Conservation (phyloP, 192 early-diverging fungal species). For the Chytriomyces hyalinus region DNA sequence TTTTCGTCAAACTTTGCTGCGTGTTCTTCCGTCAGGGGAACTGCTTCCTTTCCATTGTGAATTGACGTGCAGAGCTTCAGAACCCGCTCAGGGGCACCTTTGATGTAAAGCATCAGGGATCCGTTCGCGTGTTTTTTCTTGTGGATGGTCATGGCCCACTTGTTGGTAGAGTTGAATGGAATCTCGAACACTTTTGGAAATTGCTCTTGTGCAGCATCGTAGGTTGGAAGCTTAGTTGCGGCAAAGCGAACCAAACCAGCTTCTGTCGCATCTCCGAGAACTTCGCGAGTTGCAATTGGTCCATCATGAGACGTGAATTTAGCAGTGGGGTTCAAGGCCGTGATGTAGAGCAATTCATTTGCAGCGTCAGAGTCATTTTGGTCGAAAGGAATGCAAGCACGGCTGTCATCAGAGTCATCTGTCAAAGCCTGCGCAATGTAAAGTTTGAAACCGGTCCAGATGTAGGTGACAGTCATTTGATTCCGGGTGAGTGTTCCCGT, state of each 20-base stretch:
- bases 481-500: conserved; percentile 76
- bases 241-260: conserved; percentile 78
- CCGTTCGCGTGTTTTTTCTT: conserved; percentile 71
- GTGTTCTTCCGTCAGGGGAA: conserved; percentile 70
- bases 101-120: conserved; percentile 76
- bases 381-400: conserved; percentile 45
- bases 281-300: conserved; percentile 66
- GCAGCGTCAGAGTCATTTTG: conserved; percentile 30
- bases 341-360: conserved; percentile 23
- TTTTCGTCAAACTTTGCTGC: conserved; percentile 61
- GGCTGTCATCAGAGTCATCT: conserved; percentile 19
- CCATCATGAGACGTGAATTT: conserved; percentile 82
- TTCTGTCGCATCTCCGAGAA: conserved; percentile 86
- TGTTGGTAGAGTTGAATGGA: conserved; percentile 92
- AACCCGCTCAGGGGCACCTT: conserved; percentile 90
- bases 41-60: conserved; percentile 48
- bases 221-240: conserved; percentile 67
- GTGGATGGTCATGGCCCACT: conserved; percentile 89
- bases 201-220: conserved; percentile 62
- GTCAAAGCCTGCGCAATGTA: conserved; percentile 64
- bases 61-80: conserved; percentile 79
- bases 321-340: conserved; percentile 44
- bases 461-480: conserved; percentile 60
- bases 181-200: conserved; percentile 94
- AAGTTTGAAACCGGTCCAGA: conserved; percentile 45